A percentile compares a stretch with the other conserved stretches of the same genome.
Evolutionary conservation across 768 basidiomycete genomes (phyloP).

Genomic region (Agrocybe chaxingu): DNA sequence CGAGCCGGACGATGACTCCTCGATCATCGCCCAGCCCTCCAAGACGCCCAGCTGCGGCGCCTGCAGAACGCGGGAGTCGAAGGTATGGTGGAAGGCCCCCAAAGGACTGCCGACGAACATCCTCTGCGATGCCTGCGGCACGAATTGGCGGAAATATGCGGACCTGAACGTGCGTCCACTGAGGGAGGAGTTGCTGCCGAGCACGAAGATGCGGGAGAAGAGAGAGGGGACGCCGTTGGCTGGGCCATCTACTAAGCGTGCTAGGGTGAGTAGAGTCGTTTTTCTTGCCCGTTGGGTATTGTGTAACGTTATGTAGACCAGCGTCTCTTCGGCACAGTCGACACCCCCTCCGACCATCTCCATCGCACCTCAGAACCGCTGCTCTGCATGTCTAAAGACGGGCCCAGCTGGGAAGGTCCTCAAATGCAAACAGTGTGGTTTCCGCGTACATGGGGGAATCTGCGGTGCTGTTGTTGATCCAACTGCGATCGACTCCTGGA

Average conservation of each 20-base stretch:
- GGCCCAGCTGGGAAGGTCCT: constrained; percentile 78
- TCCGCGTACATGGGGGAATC: constrained; percentile 79
- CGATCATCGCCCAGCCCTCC: constrained; percentile 56
- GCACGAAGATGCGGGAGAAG: constrained; percentile 60
- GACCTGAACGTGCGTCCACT: constrained; percentile 75
- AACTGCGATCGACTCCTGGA: constrained; percentile 67
- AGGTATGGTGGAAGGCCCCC: constrained; percentile 89
- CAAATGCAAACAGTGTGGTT: constrained; percentile 76
- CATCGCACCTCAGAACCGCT: constrained; percentile 61
- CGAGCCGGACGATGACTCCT: constrained; percentile 73
- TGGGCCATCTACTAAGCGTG: constrained; percentile 41
- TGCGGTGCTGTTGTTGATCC: constrained; percentile 71
- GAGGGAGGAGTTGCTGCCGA: constrained; percentile 59
- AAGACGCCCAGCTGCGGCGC: constrained; percentile 72
- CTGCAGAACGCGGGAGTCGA: constrained; percentile 78
- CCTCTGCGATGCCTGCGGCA: constrained; percentile 83
- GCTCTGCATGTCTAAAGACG: constrained; percentile 69
- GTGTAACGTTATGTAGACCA: constrained; percentile 33
- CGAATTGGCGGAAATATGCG: constrained; percentile 91
- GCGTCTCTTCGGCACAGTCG: constrained; percentile 42
- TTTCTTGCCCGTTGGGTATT: background rate
- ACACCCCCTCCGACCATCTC: constrained; percentile 62
- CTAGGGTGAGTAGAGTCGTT: constrained; percentile 32
- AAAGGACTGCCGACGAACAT: constrained; percentile 75
- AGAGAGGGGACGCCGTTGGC: constrained; percentile 56